Percentiles rank a stretch among this genome's conserved stretches.
Conservation (phyloP, 2,329 filamentous ascomycete genomes). For the Botryotinia narcissicola region DNA sequence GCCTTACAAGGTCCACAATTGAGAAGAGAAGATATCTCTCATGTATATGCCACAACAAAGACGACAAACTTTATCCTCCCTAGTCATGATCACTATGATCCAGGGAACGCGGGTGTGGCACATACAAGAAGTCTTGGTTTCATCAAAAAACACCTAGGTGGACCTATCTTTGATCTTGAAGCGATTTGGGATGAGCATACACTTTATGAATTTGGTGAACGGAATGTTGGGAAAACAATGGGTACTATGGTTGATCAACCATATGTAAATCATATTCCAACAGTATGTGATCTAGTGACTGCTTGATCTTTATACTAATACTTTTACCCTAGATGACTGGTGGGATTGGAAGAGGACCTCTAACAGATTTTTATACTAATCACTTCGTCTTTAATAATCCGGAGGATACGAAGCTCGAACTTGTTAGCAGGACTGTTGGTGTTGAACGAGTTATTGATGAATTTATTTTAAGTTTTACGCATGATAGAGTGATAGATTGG, state of each 20-base stretch:
- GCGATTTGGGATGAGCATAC: constrained; percentile 79
- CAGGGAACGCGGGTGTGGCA: constrained; percentile 50
- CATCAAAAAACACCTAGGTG: constrained; percentile 60
- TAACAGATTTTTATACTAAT: constrained; percentile 67
- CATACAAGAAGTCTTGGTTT: constrained; percentile 67
- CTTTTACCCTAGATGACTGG: constrained; percentile 45
- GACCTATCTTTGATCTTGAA: constrained; percentile 72
- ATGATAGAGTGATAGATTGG: constrained; percentile 64
- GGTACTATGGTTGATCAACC: constrained; percentile 76
- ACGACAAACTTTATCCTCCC: constrained; percentile 27
- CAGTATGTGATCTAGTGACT: constrained; percentile 44
- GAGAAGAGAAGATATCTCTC: constrained; percentile 4
- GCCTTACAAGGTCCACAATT: not conserved
- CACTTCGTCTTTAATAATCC: constrained; percentile 77
- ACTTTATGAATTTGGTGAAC: constrained; percentile 65
- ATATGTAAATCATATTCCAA: constrained; percentile 76
- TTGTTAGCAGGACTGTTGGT: constrained; percentile 69
- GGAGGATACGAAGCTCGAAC: constrained; percentile 62
- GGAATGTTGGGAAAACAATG: constrained; percentile 72
- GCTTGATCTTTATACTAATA: not conserved
- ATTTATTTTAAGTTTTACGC: constrained; percentile 64
- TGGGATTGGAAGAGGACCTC: constrained; percentile 61
- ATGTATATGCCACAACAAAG: constrained; percentile 20
- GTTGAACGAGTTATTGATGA: constrained; percentile 71
- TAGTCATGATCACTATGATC: constrained; percentile 34